Conservation (phyloP, 208 protist species). For the Leishmania martiniquensis region DNA sequence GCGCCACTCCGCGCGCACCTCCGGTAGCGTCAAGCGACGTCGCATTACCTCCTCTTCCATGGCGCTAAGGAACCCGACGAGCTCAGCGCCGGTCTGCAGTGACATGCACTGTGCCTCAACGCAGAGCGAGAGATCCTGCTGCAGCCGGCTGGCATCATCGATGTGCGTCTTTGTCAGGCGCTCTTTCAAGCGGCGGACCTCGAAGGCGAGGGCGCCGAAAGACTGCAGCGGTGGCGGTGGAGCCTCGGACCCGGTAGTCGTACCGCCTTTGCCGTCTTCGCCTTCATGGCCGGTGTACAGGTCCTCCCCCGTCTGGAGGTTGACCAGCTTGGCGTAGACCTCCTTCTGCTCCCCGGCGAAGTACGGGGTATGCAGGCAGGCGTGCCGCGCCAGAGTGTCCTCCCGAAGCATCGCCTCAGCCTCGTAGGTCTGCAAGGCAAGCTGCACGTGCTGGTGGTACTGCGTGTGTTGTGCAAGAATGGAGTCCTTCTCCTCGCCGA, state of each 20-base stretch:
- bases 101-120: conserved; percentile 37
- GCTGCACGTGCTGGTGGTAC: conserved; percentile 78
- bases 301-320: conserved; percentile 31
- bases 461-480: conserved; percentile 77
- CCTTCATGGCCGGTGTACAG: not conserved
- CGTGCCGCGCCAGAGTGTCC: conserved; percentile 62
- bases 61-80: conserved; percentile 52
- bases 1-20: conserved; percentile 67
- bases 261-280: not conserved
- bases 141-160: conserved; percentile 42
- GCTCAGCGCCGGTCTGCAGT: conserved; percentile 38
- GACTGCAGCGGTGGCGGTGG: conserved; percentile 6
- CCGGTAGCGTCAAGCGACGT: conserved; percentile 37
- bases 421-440: conserved; percentile 49
- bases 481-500: conserved; percentile 63
- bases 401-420: conserved; percentile 34
- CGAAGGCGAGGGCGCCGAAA: conserved; percentile 44
- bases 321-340: conserved; percentile 24
- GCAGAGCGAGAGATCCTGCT: conserved; percentile 34
- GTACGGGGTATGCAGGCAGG: conserved; percentile 55
- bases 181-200: conserved; percentile 28
- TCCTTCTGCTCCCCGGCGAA: conserved; percentile 29
- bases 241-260: not conserved
- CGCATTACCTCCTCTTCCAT: conserved; percentile 55
- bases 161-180: conserved; percentile 49